Evolutionary conservation across 805 yeast species (phyloP), one percentile per base, ranked within the genome.

Genomic region (Maudiozyma barnettii): DNA sequence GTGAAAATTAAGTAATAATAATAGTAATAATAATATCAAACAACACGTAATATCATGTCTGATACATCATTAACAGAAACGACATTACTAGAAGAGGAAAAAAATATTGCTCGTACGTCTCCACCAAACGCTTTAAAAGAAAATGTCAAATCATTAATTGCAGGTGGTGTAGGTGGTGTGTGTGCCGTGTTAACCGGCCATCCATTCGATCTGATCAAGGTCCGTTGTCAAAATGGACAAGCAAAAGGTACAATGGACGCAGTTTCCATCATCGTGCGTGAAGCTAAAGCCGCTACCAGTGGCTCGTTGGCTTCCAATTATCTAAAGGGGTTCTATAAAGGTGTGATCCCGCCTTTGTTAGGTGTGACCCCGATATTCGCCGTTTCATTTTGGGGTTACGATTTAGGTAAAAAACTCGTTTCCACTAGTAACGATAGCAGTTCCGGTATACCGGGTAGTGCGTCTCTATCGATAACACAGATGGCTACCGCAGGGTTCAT

Each of bases 351-450:
- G 13, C 99, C 99, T 3, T 69, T 91, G 45, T 63, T 86, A n/a
- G 99, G 99, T 21, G 97, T 91, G 20, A 93, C 98, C 0, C 99
- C 99, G 26, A 93, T 91, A 86, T 93, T 93, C 72, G 98, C 98
- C 2, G 93, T 93, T 21, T 84, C 95, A 1, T 91, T 91, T 71
- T 91, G 99, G 98, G 98, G 98, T 60, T 91, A 93, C 66, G 97
- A 89, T 61, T 73, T 87, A 45, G 98, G 98, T 52, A 89, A 88
- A 69, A 79, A 78, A 52, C 49, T 91, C 2, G 95, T 90, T 2
- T 56, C 76, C 1, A 54, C 65, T 3, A 66, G 51, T 22, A 63
- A 12, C 5, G 8, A n/a, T 21, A 22, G 10, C 5, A 18, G 14
- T 19, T 37, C 40, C 40, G 40, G 71, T 3, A 73, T 74, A 6